Evolutionary conservation across 345 rosid species (phyloP).

Genomic region (Melaleuca alternifolia): DNA sequence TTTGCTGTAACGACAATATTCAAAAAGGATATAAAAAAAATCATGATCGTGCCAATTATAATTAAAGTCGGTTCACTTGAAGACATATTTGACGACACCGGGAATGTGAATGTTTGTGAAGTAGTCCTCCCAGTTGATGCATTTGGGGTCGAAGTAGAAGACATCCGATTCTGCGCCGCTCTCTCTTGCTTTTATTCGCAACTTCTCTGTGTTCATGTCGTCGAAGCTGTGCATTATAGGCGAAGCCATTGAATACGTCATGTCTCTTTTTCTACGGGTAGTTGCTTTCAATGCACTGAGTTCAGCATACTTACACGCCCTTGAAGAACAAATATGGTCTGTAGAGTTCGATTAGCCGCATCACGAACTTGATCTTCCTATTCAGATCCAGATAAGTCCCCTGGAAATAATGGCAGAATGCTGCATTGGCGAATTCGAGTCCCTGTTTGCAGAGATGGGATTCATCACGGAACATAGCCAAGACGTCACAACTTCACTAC

Average conservation of each 20-base stretch:
- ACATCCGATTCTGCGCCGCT: slow-evolving; percentile 11
- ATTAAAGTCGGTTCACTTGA: slow-evolving; percentile 14
- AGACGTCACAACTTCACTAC: neutral
- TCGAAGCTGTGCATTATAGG: slow-evolving; percentile 36
- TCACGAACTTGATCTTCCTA: slow-evolving; percentile 43
- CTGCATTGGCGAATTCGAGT: slow-evolving; percentile 33
- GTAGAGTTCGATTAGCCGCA: slow-evolving; percentile 66
- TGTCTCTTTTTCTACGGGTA: neutral
- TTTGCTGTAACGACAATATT: neutral
- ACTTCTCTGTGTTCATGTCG: slow-evolving; percentile 40
- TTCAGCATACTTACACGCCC: slow-evolving; percentile 45
- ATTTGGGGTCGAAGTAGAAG: slow-evolving; percentile 49
- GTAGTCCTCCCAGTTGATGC: slow-evolving; percentile 60
- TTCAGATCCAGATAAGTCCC: slow-evolving; percentile 25
- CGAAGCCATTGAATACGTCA: neutral
- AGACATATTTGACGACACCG: slow-evolving; percentile 40
- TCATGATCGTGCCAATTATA: neutral
- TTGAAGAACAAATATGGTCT: slow-evolving; percentile 69
- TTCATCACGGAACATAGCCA: neutral
- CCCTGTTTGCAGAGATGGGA: slow-evolving; percentile 15
- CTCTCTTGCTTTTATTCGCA: slow-evolving; percentile 24
- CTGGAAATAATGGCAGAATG: slow-evolving; percentile 31
- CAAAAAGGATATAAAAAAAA: neutral
- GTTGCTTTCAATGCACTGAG: neutral
- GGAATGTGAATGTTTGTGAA: slow-evolving; percentile 46